Conservation (phyloP, 2,329 filamentous ascomycete species). For the Exophiala dermatitidis region DNA sequence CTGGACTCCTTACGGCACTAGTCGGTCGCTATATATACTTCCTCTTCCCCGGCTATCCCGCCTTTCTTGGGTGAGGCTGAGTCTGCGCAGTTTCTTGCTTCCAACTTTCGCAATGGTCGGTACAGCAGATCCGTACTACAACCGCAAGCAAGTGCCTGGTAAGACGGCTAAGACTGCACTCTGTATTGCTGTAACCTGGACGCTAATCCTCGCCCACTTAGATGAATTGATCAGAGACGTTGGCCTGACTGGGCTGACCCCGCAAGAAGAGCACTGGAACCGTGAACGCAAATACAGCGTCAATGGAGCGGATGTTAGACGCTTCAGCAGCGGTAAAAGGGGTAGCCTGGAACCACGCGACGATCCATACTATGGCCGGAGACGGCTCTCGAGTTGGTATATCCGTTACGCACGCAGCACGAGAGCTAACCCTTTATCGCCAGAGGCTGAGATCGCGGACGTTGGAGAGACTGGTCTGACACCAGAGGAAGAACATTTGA, state of each 20-base stretch:
- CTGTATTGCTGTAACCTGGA: background rate
- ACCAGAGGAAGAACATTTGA: slow-evolving; percentile 24
- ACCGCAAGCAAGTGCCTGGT: slow-evolving; percentile 26
- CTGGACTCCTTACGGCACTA: no score
- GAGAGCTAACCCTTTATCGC: slow-evolving; percentile 1
- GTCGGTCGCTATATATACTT: background rate
- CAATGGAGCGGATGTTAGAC: slow-evolving; percentile 24
- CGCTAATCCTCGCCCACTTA: background rate
- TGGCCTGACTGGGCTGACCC: slow-evolving; percentile 20
- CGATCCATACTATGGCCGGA: slow-evolving; percentile 26
- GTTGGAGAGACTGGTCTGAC: slow-evolving; percentile 23
- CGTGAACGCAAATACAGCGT: slow-evolving; percentile 24
- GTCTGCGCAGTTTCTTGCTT: background rate
- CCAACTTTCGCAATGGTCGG: slow-evolving; percentile 8
- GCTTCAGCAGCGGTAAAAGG: slow-evolving; percentile 22
- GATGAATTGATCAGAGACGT: slow-evolving; percentile 25
- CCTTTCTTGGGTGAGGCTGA: background rate
- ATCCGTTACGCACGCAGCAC: background rate
- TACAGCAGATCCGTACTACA: slow-evolving; percentile 25
- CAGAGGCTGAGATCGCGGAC: slow-evolving; percentile 19
- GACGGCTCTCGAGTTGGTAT: slow-evolving; percentile 20
- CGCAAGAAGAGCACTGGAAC: slow-evolving; percentile 24
- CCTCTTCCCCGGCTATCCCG: background rate
- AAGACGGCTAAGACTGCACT: slow-evolving; percentile 3
- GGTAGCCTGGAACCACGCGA: slow-evolving; percentile 19